phyloP scores from a whole-genome alignment of 2,329 filamentous ascomycete genomes.

The Venturia asperata region DNA sequence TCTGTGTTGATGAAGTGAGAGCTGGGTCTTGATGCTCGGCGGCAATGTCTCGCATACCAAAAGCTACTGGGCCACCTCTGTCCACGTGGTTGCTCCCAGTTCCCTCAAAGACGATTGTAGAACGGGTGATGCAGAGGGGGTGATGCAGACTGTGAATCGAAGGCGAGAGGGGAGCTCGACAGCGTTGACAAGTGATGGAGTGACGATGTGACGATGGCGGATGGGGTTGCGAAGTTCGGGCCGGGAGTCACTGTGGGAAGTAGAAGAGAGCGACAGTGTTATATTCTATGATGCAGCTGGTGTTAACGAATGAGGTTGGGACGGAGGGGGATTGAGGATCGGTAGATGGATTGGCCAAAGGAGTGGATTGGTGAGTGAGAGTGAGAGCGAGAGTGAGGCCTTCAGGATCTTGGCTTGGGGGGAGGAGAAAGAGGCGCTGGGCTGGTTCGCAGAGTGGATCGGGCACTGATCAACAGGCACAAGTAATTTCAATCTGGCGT shows the following conservation, averaged over 20 bases:
- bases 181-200: neutral
- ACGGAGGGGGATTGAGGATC: neutral
- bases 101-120: neutral
- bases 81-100: constrained; percentile 1
- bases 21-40: neutral
- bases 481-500: neutral
- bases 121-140: neutral
- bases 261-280: neutral
- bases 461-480: neutral
- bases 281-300: neutral
- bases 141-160: neutral
- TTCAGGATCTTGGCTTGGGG: neutral
- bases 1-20: neutral
- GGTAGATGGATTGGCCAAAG: neutral
- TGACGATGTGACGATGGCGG: no score
- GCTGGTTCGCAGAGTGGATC: neutral
- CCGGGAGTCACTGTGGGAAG: neutral
- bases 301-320: constrained; percentile 6
- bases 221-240: no score
- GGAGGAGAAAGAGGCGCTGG: neutral
- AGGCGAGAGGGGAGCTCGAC: neutral
- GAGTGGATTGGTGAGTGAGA: neutral
- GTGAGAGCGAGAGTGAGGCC: neutral
- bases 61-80: neutral
- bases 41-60: constrained; percentile 2